A percentile compares a stretch with the other conserved stretches of the same genome.
Conservation (phyloP, 345 rosid species). For the Aquilaria sinensis region DNA sequence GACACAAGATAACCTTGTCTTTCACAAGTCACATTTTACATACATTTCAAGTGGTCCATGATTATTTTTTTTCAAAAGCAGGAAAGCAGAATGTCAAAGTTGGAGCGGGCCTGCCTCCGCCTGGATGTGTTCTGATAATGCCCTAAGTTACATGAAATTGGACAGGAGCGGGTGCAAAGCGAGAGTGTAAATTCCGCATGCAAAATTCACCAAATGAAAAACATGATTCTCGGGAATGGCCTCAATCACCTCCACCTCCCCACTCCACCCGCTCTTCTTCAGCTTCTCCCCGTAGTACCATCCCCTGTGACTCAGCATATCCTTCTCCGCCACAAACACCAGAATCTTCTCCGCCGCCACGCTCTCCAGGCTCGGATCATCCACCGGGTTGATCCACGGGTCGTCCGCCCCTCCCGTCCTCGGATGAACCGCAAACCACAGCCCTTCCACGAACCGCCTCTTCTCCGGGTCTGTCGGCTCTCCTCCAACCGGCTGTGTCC, state of each 20-base stretch:
- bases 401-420: slow-evolving; percentile 34
- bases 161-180: slow-evolving; percentile 17
- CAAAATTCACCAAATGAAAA: slow-evolving; percentile 30
- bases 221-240: slow-evolving; percentile 34
- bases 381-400: slow-evolving; percentile 36
- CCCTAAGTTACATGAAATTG: slow-evolving; percentile 21
- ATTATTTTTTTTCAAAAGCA: too few relatives aligned
- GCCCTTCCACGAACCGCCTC: background rate
- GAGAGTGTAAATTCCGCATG: slow-evolving; percentile 19
- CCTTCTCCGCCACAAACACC: slow-evolving; percentile 42
- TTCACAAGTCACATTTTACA: too few relatives aligned
- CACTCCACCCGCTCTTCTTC: slow-evolving; percentile 38
- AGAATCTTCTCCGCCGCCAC: slow-evolving; percentile 32
- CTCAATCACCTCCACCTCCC: slow-evolving; percentile 33
- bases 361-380: slow-evolving; percentile 26
- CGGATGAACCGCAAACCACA: slow-evolving; percentile 31
- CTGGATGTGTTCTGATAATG: too few relatives aligned
- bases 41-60: too few relatives aligned
- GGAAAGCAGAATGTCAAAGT: too few relatives aligned
- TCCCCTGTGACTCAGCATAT: slow-evolving; percentile 29
- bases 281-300: slow-evolving; percentile 25
- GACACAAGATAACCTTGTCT: too few relatives aligned
- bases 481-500: slow-evolving; percentile 11
- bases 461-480: slow-evolving; percentile 3
- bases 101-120: too few relatives aligned